Base-by-base conservation (phyloP, 2,329 filamentous ascomycete genomes). In the Arachnomyces sp. region DNA sequence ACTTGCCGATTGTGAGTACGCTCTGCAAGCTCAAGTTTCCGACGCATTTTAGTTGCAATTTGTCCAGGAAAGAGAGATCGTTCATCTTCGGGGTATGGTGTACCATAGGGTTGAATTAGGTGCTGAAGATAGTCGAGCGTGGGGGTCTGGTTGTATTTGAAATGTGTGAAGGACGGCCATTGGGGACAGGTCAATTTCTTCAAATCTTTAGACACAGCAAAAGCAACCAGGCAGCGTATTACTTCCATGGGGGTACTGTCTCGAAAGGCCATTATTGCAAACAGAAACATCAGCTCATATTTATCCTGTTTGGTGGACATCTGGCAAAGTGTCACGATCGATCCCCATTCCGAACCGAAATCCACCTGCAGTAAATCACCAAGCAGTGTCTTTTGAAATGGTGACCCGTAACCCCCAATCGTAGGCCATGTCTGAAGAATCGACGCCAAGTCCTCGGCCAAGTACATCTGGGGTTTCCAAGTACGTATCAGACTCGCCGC, bases 231-330 rank as follows among this genome's bases (percentile, higher is more conserved):
- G 7, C 36, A 44, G 28, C 53, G 42, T 7, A 60, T 17, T 12
- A 57, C 44, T 13, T 38, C 28, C 46, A 57, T 53, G 21, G 53
- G 39, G 9, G 44, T 21, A n/a, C 47, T 33, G 8, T 48, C 34
- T 2, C 51, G 44, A 39, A 55, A 59, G 2, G 53, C 53, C 43
- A 60, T 36, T 5, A 51, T 48, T 21, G 52, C 49, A 16, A 61
- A 43, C 53, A 50, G 57, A 9, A 54, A 50, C 52, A 60, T 58
- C 7, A 60, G 18, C 11, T 47, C 48, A 34, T 49, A 53, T 32
- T 48, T 55, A 34, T 54, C 42, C 7, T 33, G 16, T 7, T 44
- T 5, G 36, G 33, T 3, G 18, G 42, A 21, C 16, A 21, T 8
- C 7, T 34, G 32, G 30, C 41, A 38, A 35, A 57, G 38, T 2